Base-by-base conservation (phyloP, 352 stramenopile genomes). In the Pythium folliculosum region DNA sequence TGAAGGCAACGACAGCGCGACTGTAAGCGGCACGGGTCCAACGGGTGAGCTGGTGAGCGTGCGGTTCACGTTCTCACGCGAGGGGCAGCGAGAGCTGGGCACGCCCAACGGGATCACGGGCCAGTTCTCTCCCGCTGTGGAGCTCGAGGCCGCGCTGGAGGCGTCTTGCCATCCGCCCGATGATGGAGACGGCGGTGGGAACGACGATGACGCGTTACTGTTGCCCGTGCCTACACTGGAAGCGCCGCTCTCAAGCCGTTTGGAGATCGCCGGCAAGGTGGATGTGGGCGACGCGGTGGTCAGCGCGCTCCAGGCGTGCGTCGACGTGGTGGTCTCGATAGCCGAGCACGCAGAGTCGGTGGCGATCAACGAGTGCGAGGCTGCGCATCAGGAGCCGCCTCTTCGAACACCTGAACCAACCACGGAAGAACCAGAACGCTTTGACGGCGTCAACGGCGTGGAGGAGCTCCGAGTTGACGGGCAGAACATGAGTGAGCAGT, bases 31-130 rank as follows among this genome's bases (percentile, higher is more conserved):
- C 57, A 77, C 71, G 4, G 38, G 78, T 73, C 19, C 68, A 6
- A 43, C 51, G 2, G 69, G 71, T 27, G 69, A 75, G 16, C 70
- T 89, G 1, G 73, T 89, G 19, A 70, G 75, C 23, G 75, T 91
- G 22, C 76, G 79, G 6, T 89, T 90, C 52, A 89, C 79, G 4
- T 86, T 87, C 64, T 86, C 77, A 1, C 70, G 75, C 32, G 64
- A 70, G 56, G 54, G 73, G 22, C 69, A 44, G 53, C 75, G 57
- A 3, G 27, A 10, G 8, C 38, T 49, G 25, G 57, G 43, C 35
- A 76, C 56, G 8, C 69, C 65, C 8, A 69, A 71, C 63, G 32
- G 53, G 19, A 27, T 49, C 52, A 54, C 72, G 0, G 78, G 78
- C 3, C 76, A 73, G 23, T 89, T 88, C 56, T 90, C 82, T 1